Conservation (phyloP, 2,329 filamentous ascomycete genomes). For the Falciphora oryzae region DNA sequence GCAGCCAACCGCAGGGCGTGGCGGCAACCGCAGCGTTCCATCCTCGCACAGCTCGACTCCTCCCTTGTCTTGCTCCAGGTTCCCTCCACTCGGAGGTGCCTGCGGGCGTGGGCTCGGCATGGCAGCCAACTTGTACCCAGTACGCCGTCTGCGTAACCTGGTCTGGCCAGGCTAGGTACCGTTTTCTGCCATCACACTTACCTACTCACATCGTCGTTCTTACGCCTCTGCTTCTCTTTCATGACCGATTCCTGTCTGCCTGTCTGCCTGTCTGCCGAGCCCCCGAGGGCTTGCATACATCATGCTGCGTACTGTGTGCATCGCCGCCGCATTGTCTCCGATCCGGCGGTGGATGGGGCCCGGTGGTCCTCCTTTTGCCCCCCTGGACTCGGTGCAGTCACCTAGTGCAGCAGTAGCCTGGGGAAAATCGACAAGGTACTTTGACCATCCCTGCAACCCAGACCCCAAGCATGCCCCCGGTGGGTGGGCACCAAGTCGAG, state of each 20-base stretch:
- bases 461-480: background rate
- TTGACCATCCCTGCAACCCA: background rate
- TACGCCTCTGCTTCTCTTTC: background rate
- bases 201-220: slow-evolving; percentile 7
- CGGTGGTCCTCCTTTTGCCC: background rate
- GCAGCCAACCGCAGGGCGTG: background rate
- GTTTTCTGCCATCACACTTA: background rate
- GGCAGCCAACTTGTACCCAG: background rate
- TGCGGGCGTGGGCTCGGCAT: background rate
- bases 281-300: background rate
- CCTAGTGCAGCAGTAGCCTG: background rate
- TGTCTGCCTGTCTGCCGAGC: background rate
- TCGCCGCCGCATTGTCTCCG: background rate
- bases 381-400: background rate
- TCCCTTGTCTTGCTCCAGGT: background rate
- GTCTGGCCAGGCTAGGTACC: too few relatives aligned
- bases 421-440: background rate
- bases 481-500: background rate
- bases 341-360: background rate
- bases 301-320: background rate
- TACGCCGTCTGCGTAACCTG: background rate
- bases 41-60: background rate
- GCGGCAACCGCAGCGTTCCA: background rate
- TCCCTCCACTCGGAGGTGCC: background rate
- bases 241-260: background rate